phyloP scores from a whole-genome alignment of 225 moss, liverwort and hornwort species.

The Pseudoscleropodium purum region DNA sequence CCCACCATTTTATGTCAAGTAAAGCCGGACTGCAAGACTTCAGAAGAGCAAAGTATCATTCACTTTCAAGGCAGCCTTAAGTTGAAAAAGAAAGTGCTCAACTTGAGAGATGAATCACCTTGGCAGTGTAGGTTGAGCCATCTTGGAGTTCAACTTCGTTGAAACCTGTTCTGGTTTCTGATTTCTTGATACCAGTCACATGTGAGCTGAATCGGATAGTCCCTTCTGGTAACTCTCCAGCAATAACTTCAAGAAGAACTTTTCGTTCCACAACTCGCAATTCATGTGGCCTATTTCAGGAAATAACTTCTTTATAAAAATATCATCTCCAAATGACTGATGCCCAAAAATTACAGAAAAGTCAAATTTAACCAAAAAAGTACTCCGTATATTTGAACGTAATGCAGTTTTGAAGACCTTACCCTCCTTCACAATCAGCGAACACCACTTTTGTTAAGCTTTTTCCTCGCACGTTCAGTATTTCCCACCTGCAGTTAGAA shows the following conservation, averaged over 20 bases:
- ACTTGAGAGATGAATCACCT: slow-evolving; percentile 7
- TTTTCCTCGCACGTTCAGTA: not conserved
- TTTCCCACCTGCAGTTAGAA: not conserved
- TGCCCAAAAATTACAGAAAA: not conserved
- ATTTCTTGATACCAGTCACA: slow-evolving; percentile 17
- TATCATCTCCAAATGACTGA: not conserved
- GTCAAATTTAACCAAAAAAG: no score
- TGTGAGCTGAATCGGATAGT: slow-evolving; percentile 31
- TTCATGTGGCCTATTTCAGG: slow-evolving; percentile 49
- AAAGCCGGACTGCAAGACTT: not conserved
- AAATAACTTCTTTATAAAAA: not conserved
- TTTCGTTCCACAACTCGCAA: slow-evolving; percentile 39
- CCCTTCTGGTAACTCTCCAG: slow-evolving; percentile 32
- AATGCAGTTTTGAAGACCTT: not conserved
- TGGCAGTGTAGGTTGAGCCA: slow-evolving; percentile 38
- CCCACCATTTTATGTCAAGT: no score
- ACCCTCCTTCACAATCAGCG: slow-evolving; percentile 25
- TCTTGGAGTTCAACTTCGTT: slow-evolving; percentile 38
- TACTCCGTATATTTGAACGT: not conserved
- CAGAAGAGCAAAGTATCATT: not conserved
- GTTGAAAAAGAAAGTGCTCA: not conserved
- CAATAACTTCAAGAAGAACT: slow-evolving; percentile 26
- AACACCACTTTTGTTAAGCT: not conserved
- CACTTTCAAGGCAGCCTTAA: not conserved
- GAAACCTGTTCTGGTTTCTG: not conserved